Percentiles rank a stretch among this genome's conserved stretches.
Conservation (phyloP, 371 early-diverging fungal genomes). For the Cladochytrium tenue region DNA sequence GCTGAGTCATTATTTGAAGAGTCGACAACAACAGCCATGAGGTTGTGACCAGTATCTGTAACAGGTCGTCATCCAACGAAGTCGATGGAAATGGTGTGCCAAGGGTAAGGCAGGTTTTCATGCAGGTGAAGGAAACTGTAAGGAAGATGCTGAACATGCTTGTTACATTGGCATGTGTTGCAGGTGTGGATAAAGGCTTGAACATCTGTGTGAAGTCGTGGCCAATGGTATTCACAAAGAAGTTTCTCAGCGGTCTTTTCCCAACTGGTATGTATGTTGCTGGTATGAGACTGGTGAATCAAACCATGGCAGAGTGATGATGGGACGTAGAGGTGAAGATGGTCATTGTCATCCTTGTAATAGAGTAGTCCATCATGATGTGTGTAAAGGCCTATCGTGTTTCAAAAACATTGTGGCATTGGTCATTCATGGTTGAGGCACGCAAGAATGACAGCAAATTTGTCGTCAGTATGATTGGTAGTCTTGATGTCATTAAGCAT, state of each 20-base stretch:
- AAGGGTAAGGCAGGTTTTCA: background rate
- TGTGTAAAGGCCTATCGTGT: constrained; percentile 6
- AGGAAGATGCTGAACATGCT: background rate
- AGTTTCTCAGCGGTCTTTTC: background rate
- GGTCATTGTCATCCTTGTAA: background rate
- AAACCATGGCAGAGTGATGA: background rate
- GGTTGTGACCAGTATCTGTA: background rate
- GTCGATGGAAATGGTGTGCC: background rate
- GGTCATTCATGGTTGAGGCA: background rate
- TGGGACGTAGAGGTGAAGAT: background rate
- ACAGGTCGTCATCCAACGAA: background rate
- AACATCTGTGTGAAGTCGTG: background rate
- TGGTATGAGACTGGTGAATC: background rate
- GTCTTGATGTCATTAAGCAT: background rate
- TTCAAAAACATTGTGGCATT: background rate
- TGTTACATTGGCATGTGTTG: background rate
- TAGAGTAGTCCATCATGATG: constrained; percentile 1
- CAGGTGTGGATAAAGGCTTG: background rate
- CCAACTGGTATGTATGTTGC: background rate
- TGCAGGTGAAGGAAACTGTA: background rate
- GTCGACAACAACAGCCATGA: background rate
- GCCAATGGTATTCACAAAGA: background rate
- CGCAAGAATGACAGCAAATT: background rate
- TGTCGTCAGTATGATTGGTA: background rate
- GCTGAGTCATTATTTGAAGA: background rate